phyloP scores from a whole-genome alignment of 2,329 filamentous ascomycete species.

The Dichotomopilus funicola region DNA sequence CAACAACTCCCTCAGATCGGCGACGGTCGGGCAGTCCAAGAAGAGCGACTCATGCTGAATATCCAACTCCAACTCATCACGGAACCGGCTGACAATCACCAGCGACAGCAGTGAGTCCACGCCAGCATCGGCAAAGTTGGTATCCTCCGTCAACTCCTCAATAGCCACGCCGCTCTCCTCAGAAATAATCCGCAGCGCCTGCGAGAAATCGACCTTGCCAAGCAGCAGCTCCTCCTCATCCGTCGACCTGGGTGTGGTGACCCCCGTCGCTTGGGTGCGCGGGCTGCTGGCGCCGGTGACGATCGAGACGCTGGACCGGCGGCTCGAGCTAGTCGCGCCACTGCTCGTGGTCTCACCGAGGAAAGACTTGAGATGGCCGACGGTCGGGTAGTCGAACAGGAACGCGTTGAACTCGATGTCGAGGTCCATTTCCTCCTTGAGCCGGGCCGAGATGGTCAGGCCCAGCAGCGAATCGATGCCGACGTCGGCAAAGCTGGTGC shows the following conservation, averaged over 20 bases:
- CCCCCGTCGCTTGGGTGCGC: constrained; percentile 21
- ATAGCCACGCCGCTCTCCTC: constrained; percentile 65
- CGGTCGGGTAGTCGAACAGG: constrained; percentile 46
- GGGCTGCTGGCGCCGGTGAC: not conserved
- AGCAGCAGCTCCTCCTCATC: not conserved
- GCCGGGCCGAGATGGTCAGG: constrained; percentile 48
- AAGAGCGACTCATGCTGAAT: not conserved
- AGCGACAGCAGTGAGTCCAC: constrained; percentile 53
- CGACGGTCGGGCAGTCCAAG: not conserved
- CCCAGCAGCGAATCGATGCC: constrained; percentile 55
- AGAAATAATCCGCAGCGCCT: constrained; percentile 53
- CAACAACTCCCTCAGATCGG: not conserved
- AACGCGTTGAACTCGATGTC: constrained; percentile 43
- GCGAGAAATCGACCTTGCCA: not conserved
- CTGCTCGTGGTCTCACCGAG: not conserved
- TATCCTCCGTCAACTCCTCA: constrained; percentile 49
- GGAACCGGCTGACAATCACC: constrained; percentile 46
- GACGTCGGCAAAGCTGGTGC: constrained; percentile 48
- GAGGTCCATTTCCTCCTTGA: constrained; percentile 41
- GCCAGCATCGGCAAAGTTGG: constrained; percentile 47
- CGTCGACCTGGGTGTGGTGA: constrained; percentile 33
- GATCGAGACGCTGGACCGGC: not conserved
- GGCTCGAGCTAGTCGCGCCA: not conserved
- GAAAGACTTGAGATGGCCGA: constrained; percentile 42
- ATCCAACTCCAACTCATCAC: constrained; percentile 34